Percentiles rank a stretch among this genome's conserved stretches.
Conservation (phyloP, 257 asterid species). For the Plantago major region DNA sequence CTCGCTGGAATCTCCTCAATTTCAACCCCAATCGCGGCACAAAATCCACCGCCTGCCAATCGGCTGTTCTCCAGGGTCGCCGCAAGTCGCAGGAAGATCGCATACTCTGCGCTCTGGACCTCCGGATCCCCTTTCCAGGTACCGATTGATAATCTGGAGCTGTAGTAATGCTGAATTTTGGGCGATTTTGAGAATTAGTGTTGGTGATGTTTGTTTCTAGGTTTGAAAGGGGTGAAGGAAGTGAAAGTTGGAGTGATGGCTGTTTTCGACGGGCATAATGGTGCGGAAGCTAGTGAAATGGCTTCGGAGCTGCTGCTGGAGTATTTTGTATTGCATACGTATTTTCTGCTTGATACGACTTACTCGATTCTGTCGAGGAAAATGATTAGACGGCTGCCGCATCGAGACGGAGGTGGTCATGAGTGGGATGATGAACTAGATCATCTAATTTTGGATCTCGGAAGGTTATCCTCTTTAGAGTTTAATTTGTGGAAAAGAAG, state of each 20-base stretch:
- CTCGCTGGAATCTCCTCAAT: slow-evolving; percentile 76
- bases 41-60: slow-evolving; percentile 49
- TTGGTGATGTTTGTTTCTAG: slow-evolving; percentile 27
- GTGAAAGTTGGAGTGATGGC: slow-evolving; percentile 79
- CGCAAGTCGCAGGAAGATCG: slow-evolving; percentile 91
- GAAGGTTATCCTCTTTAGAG: slow-evolving; percentile 46
- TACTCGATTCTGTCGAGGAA: slow-evolving; percentile 61
- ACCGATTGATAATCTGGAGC: neutral
- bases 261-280: slow-evolving; percentile 96
- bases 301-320: slow-evolving; percentile 72
- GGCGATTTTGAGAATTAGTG: no score
- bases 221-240: slow-evolving; percentile 61
- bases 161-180: no score
- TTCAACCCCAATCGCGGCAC: slow-evolving; percentile 36
- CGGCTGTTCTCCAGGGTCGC: slow-evolving; percentile 80
- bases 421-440: slow-evolving; percentile 52
- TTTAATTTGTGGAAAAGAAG: neutral
- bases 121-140: slow-evolving; percentile 88
- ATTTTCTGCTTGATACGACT: slow-evolving; percentile 79
- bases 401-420: slow-evolving; percentile 33
- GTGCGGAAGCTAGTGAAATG: slow-evolving; percentile 92
- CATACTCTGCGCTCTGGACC: slow-evolving; percentile 60
- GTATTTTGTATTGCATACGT: slow-evolving; percentile 80
- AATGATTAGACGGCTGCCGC: slow-evolving; percentile 48
- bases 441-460: slow-evolving; percentile 40